A percentile compares a stretch with the other conserved stretches of the same genome.
Conservation (phyloP, 306 rosid genomes). For the Begonia fuchsioides region DNA sequence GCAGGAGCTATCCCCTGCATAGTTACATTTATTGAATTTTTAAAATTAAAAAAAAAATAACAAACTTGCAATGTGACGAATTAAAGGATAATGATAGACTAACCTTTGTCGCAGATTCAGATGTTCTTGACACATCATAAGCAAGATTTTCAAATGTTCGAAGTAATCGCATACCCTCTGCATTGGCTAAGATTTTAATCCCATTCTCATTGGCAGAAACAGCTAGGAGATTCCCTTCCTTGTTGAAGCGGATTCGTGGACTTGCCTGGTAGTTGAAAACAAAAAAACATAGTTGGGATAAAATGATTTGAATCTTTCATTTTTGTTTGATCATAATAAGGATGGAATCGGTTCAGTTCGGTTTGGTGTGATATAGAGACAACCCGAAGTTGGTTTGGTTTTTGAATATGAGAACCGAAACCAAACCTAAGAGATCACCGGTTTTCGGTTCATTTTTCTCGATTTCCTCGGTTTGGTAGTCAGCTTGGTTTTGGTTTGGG, state of each 20-base stretch:
- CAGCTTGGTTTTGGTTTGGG: too few relatives aligned
- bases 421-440: too few relatives aligned
- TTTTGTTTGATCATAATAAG: too few relatives aligned
- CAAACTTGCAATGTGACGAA: constrained; percentile 1
- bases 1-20: constrained; percentile 66
- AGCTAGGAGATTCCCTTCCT: constrained; percentile 87
- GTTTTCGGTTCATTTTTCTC: too few relatives aligned
- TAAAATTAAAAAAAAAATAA: constrained; percentile 7
- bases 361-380: too few relatives aligned
- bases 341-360: too few relatives aligned
- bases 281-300: constrained; percentile 1
- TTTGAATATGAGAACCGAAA: too few relatives aligned
- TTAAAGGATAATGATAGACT: constrained; percentile 8
- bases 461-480: too few relatives aligned
- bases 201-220: constrained; percentile 83
- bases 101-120: constrained; percentile 82
- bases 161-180: constrained; percentile 47
- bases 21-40: constrained; percentile 1
- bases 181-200: constrained; percentile 69
- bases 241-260: constrained; percentile 93
- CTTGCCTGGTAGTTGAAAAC: constrained; percentile 47
- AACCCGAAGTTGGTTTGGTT: too few relatives aligned
- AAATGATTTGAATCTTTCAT: too few relatives aligned
- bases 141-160: constrained; percentile 59
- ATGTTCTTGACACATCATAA: constrained; percentile 60